Percentiles rank a stretch among this genome's conserved stretches.
Conservation (phyloP, 352 stramenopile genomes). For the Pythium folliculosum region DNA sequence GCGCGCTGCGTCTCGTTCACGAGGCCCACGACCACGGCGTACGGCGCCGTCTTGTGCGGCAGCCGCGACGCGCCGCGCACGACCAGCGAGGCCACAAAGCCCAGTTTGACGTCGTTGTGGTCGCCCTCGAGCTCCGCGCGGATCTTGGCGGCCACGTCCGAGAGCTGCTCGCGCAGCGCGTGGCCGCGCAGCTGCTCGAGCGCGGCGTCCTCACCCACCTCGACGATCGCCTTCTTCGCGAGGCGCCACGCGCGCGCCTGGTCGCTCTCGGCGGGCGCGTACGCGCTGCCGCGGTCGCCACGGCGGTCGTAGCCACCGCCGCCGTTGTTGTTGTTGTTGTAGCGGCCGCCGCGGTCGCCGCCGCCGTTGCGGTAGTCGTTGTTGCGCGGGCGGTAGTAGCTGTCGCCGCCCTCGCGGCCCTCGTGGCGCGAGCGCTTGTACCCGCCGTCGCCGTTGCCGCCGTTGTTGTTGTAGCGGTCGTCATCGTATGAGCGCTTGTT, state of each 20-base stretch:
- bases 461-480: constrained; percentile 24
- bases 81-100: constrained; percentile 54
- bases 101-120: constrained; percentile 58
- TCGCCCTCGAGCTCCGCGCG: constrained; percentile 53
- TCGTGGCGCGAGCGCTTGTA: constrained; percentile 56
- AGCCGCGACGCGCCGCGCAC: constrained; percentile 54
- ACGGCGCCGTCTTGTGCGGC: constrained; percentile 73
- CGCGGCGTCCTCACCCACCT: constrained; percentile 53
- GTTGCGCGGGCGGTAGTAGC: constrained; percentile 64
- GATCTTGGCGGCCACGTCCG: constrained; percentile 42
- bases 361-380: constrained; percentile 46
- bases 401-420: constrained; percentile 34
- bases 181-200: constrained; percentile 35
- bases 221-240: constrained; percentile 72
- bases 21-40: constrained; percentile 66
- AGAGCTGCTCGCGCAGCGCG: constrained; percentile 50
- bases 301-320: constrained; percentile 33
- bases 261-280: constrained; percentile 51
- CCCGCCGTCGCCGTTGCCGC: constrained; percentile 28
- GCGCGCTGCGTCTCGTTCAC: constrained; percentile 59
- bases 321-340: constrained; percentile 30
- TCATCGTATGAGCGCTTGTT: constrained; percentile 53
- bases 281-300: constrained; percentile 9
- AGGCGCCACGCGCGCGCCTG: constrained; percentile 67
- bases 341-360: constrained; percentile 43